Evolutionary conservation across 495 filamentous ascomycete genomes (phyloP), one percentile per base, ranked within the genome.

Genomic region (Neurospora hispaniola): DNA sequence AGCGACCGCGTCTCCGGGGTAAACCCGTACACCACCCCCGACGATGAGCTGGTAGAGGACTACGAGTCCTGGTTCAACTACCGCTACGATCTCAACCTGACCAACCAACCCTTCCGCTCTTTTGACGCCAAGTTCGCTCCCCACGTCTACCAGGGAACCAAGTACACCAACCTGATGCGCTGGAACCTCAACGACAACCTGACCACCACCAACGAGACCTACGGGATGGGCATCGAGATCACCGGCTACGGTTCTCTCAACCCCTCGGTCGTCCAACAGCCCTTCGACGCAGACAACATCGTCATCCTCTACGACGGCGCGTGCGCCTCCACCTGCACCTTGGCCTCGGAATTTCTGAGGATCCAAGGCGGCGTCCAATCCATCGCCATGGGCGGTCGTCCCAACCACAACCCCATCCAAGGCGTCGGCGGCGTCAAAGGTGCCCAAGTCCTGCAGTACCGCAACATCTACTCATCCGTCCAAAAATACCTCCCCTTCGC

Each of bases 361-460:
- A 78, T 84, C 66, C 83, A 87, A 76, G 87, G 76, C 12, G 84
- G 83, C 35, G 85, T 90, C 5, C 86, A 86, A 74, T 85, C 84
- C 16, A 84, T 90, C 70, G 82, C 85, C 12, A 81, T 89, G 71
- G 89, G 89, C 20, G 89, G 89, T 20, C 84, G 88, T 11, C 84
- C 86, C 4, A 77, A 76, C 69, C 75, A 79, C 8, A 80, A 80
- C 16, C 78, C 80, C 18, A 90, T 90, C 78, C 89, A 90, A 80
- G 86, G 81, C 20, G 82, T 89, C n/a, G 88, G 87, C 16, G 89
- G 89, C 69, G 83, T 88, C 10, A 90, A 89, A 75, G 89, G 89
- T 8, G 69, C 77, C 0, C 77, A 81, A 42, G 78, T 77, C n/a
- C 48, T 77, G 48, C 48, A 70, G 11, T 77, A 68, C 54, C 35